Percentiles rank a stretch among this genome's conserved stretches.
These are phyloP conservation scores for Xylaria sp. DNA, from an alignment of 2,329 filamentous ascomycete species.

Conservation along the genomic window DNA sequence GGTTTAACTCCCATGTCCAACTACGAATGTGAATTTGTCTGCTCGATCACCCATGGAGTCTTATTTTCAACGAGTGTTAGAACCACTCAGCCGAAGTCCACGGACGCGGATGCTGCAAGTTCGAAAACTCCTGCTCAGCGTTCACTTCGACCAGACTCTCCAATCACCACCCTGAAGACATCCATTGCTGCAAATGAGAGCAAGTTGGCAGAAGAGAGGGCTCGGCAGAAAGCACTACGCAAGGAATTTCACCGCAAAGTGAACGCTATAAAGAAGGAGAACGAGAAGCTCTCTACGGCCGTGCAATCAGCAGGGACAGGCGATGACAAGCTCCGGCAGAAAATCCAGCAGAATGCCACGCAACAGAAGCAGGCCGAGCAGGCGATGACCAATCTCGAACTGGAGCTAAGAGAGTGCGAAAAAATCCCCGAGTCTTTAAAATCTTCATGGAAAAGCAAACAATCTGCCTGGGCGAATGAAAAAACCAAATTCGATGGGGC, in stretches of 20 bases:
- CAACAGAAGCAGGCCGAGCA: conserved; percentile 73
- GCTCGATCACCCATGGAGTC: conserved; percentile 70
- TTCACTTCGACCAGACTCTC: conserved; percentile 77
- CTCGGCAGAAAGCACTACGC: conserved; percentile 74
- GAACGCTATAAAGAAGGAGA: conserved; percentile 75
- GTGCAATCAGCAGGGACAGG: conserved; percentile 75
- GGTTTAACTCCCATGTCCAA: conserved; percentile 76
- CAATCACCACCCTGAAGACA: conserved; percentile 78
- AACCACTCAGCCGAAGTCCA: conserved; percentile 64
- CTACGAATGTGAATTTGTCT: conserved; percentile 82
- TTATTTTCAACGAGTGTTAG: conserved; percentile 78
- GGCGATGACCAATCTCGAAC: conserved; percentile 64
- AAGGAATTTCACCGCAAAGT: conserved; percentile 79
- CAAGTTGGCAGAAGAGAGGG: conserved; percentile 75
- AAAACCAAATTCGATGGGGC: conserved; percentile 69
- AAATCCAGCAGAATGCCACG: conserved; percentile 78
- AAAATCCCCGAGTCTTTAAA: conserved; percentile 71
- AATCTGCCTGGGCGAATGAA: conserved; percentile 64
- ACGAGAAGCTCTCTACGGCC: conserved; percentile 73
- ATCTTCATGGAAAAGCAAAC: conserved; percentile 64
- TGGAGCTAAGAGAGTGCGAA: conserved; percentile 72
- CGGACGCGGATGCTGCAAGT: conserved; percentile 51
- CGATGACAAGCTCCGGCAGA: conserved; percentile 80
- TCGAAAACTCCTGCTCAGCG: conserved; percentile 61
- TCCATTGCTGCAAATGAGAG: conserved; percentile 78